These are phyloP conservation scores for Alloteropsis semialata DNA, from an alignment of 176 grass and related monocot genomes.

Conservation along the genomic window DNA sequence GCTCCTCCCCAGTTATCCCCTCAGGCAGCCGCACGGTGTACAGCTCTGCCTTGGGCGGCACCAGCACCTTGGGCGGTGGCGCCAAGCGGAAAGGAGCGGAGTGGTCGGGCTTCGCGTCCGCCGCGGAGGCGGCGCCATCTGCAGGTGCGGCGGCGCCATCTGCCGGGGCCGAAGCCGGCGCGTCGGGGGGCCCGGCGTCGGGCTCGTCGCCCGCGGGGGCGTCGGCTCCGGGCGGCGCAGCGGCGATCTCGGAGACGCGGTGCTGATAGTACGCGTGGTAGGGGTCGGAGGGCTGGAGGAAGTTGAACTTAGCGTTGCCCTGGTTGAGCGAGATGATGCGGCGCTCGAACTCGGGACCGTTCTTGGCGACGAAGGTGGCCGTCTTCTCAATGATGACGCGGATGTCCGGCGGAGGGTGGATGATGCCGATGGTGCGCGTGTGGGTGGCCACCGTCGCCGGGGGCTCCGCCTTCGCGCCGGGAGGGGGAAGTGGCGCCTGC, in stretches of 20 bases:
- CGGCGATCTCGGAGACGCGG: conserved; percentile 52
- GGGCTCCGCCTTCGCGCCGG: conserved; percentile 5
- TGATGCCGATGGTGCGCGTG: conserved; percentile 72
- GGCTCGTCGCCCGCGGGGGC: background rate
- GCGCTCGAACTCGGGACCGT: conserved; percentile 81
- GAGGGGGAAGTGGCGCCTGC: background rate
- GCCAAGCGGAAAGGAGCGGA: conserved; percentile 63
- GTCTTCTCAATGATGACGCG: conserved; percentile 88
- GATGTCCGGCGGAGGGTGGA: conserved; percentile 90
- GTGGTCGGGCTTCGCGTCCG: conserved; percentile 40
- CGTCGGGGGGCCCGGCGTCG: background rate
- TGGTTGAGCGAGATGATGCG: conserved; percentile 68
- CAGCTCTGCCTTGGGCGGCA: conserved; percentile 70
- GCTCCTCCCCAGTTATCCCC: conserved; percentile 85
- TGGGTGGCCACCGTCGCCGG: conserved; percentile 71
- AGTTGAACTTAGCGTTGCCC: conserved; percentile 91
- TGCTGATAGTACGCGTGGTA: conserved; percentile 93
- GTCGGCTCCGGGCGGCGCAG: conserved; percentile 34
- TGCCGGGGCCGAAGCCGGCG: background rate
- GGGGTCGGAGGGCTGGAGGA: conserved; percentile 74
- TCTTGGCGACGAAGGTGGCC: conserved; percentile 85
- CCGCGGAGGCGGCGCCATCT: background rate
- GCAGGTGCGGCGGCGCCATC: conserved; percentile 23
- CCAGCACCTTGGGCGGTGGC: conserved; percentile 64
- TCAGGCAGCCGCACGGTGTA: conserved; percentile 82